These are phyloP conservation scores for Thecaphora thlaspeos DNA, from an alignment of 1,284 basidiomycete genomes.

Conservation along the genomic window DNA sequence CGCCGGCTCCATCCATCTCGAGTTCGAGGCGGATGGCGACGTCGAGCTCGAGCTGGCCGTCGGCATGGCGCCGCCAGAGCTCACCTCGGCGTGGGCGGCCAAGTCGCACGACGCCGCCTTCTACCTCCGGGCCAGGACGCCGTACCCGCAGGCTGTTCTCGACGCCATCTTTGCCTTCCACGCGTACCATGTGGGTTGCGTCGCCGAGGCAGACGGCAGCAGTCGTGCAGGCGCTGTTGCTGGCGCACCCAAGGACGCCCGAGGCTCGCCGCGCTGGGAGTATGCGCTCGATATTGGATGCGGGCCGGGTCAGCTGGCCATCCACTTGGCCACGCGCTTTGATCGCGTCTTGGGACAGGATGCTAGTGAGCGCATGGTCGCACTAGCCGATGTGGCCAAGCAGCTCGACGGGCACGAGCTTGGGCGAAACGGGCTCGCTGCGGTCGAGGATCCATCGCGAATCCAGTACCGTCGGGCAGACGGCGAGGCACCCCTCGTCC, in stretches of 20 bases:
- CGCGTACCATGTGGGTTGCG: too few species aligned
- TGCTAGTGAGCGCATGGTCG: conserved; percentile 28
- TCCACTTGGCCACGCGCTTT: conserved; percentile 30
- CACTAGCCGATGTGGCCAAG: conserved; percentile 31
- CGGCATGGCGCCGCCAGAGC: conserved; percentile 23
- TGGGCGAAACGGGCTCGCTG: conserved; percentile 14
- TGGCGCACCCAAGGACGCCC: too few species aligned
- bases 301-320: conserved; percentile 32
- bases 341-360: conserved; percentile 24
- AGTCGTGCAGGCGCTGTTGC: too few species aligned
- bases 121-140: conserved; percentile 28
- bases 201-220: conserved; percentile 7
- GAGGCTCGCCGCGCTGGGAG: conserved; percentile 12
- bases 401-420: conserved; percentile 25
- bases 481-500: conserved; percentile 23
- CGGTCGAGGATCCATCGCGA: conserved; percentile 11
- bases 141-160: conserved; percentile 30
- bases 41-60: conserved; percentile 29
- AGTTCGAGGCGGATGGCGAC: conserved; percentile 20
- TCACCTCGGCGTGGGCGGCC: conserved; percentile 29
- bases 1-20: not conserved
- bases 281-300: conserved; percentile 30
- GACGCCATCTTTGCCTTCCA: conserved; percentile 27
- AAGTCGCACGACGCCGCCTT: conserved; percentile 28
- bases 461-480: conserved; percentile 19